Evolutionary conservation across 2,329 filamentous ascomycete species (phyloP).

Genomic region (Trichocomaceae sp.): DNA sequence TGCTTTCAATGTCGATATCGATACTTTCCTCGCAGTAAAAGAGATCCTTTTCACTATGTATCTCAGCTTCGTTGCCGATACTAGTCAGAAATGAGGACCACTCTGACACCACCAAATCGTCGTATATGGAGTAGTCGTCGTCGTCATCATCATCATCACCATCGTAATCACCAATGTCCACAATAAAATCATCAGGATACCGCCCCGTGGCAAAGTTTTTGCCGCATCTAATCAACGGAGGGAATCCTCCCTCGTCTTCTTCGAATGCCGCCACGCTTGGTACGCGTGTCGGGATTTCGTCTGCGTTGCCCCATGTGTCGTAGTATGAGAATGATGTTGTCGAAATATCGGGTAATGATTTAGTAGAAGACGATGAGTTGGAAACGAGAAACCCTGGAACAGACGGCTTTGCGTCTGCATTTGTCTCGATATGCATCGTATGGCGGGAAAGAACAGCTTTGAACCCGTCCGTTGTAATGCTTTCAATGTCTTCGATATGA

Average conservation of each 20-base stretch:
- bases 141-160: neutral
- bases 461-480: neutral
- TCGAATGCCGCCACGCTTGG: neutral
- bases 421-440: no score
- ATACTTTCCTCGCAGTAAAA: neutral
- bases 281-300: constrained; percentile 8
- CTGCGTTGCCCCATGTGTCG: constrained; percentile 6
- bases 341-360: neutral
- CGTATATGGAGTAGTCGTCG: neutral
- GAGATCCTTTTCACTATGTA: neutral
- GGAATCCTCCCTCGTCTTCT: neutral
- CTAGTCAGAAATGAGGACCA: neutral
- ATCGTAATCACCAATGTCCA: neutral
- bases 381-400: constrained; percentile 2
- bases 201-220: constrained; percentile 7
- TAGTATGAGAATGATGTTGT: neutral
- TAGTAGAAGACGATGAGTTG: neutral
- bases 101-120: neutral
- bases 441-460: neutral
- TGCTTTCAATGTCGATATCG: neutral
- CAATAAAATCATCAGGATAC: neutral
- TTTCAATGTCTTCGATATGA: constrained; percentile 5
- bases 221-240: constrained; percentile 8
- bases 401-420: neutral
- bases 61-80: neutral